These are phyloP conservation scores for Lyophyllum shimeji DNA, from an alignment of 768 basidiomycete species.

Conservation along the genomic window DNA sequence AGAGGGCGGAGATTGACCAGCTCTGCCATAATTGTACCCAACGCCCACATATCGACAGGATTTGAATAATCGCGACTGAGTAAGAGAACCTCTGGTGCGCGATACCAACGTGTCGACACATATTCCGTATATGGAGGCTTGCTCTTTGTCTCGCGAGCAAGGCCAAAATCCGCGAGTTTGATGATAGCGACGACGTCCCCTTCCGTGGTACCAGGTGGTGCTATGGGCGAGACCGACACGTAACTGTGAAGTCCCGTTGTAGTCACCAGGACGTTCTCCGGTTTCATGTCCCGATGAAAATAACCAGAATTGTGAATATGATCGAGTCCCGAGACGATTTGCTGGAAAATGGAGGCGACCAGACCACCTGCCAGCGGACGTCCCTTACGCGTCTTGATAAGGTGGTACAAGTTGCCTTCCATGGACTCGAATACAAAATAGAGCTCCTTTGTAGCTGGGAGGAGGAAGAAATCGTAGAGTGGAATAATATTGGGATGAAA, in stretches of 20 bases:
- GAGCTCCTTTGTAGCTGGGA: slow-evolving; percentile 93
- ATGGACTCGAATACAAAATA: slow-evolving; percentile 99
- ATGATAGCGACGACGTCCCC: slow-evolving; percentile 96
- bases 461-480: slow-evolving; percentile 97
- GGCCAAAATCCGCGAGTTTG: slow-evolving; percentile 97
- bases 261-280: slow-evolving; percentile 97
- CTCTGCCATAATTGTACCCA: slow-evolving; percentile 98
- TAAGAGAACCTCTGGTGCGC: slow-evolving; percentile 94
- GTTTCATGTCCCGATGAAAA: slow-evolving; percentile 99
- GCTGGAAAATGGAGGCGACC: slow-evolving; percentile 91
- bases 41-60: slow-evolving; percentile 99
- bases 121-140: slow-evolving; percentile 97
- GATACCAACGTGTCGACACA: slow-evolving; percentile 99
- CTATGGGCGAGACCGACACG: slow-evolving; percentile 70
- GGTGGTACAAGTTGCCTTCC: slow-evolving; percentile 99
- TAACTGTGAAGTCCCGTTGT: slow-evolving; percentile 96
- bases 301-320: slow-evolving; percentile 93
- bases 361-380: slow-evolving; percentile 96
- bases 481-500: slow-evolving; percentile 98
- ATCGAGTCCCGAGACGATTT: slow-evolving; percentile 85
- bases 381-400: slow-evolving; percentile 96
- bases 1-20: slow-evolving; percentile 92
- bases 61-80: slow-evolving; percentile 91
- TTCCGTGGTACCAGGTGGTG: slow-evolving; percentile 59
- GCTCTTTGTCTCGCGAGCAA: slow-evolving; percentile 87